Evolutionary conservation across 768 basidiomycete genomes (phyloP), one percentile per base, ranked within the genome.

Genomic region (Bullera alba): DNA sequence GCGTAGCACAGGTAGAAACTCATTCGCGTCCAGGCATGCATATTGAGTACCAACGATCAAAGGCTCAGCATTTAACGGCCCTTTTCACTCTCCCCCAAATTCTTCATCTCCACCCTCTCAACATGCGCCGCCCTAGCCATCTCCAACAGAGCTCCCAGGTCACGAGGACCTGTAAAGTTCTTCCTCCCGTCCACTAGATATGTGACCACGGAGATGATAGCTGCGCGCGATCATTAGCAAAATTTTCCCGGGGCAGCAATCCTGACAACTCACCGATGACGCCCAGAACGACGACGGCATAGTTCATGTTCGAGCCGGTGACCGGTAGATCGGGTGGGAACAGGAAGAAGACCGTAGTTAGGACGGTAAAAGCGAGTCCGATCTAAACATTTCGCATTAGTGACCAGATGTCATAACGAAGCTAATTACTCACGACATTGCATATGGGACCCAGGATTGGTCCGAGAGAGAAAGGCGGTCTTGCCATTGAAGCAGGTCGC

Each of bases 391-490:
- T 36, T n/a, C 10, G 39, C 14, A 17, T 52, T 16, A 38, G 25
- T 42, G 19, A 27, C 26, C 12, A 51, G 10, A 14, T 8, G 6
- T 21, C 23, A 21, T 10, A n/a, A 4, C 30, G n/a, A 2, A 1
- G 10, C 17, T 29, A 16, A 29, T 15, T 3, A 54, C 60, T 44
- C 35, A 61, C 62, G 17, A 61, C 29, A 25, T 65, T 62, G 53
- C 48, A 50, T 37, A 62, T 54, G 0, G 60, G 63, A 0, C 63
- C 63, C 3, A 64, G 39, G 35, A 64, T 54, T 8, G 59, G 52
- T 7, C 74, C 74, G 32, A 73, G 67, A 22, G 62, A 62, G 54
- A 68, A 69, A 4, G 67, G 70, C 4, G 72, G 71, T n/a, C 65
- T 60, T 38, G 64, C 65, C 42, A 69, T 60, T 19, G 44, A 56